Conservation (phyloP, 176 grass and related monocot genomes). For the Cocos nucifera region DNA sequence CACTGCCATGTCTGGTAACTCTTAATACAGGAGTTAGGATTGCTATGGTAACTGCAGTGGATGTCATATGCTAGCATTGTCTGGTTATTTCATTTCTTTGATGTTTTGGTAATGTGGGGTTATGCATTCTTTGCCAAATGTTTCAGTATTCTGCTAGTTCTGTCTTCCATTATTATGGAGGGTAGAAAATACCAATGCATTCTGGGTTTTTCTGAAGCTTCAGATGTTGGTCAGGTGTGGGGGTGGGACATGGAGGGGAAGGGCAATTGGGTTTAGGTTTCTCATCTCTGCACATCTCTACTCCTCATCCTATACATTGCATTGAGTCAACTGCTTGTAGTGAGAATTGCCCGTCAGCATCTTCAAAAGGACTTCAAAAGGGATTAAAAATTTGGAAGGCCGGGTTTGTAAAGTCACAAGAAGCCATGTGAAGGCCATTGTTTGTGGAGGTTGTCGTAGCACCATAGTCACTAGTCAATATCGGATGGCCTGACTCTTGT, state of each 20-base stretch:
- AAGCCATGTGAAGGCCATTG: constrained; percentile 77
- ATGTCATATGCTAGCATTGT: constrained; percentile 86
- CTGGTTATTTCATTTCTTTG: constrained; percentile 51
- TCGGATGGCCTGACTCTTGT: too few species aligned
- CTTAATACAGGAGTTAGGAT: constrained; percentile 74
- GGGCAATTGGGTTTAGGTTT: constrained; percentile 87
- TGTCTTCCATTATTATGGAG: too few species aligned
- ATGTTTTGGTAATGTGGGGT: too few species aligned
- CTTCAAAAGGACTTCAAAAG: constrained; percentile 39
- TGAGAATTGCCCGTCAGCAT: constrained; percentile 41
- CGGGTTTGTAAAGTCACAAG: constrained; percentile 40
- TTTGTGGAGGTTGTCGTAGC: constrained; percentile 92
- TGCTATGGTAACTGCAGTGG: constrained; percentile 75
- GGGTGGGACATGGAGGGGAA: constrained; percentile 99
- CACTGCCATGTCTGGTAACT: constrained; percentile 71
- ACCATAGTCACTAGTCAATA: constrained; percentile 63
- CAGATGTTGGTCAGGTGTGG: constrained; percentile 93
- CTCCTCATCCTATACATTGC: constrained; percentile 79
- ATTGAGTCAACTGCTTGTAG: constrained; percentile 57
- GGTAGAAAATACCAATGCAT: constrained; percentile 17
- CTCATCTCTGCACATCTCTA: constrained; percentile 74
- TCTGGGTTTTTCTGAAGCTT: constrained; percentile 33
- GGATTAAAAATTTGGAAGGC: constrained; percentile 50
- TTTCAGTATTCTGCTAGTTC: too few species aligned
- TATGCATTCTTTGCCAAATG: too few species aligned